A percentile compares a stretch with the other conserved stretches of the same genome.
phyloP scores from a whole-genome alignment of 805 yeast genomes.

The Dipodascus albidus region DNA sequence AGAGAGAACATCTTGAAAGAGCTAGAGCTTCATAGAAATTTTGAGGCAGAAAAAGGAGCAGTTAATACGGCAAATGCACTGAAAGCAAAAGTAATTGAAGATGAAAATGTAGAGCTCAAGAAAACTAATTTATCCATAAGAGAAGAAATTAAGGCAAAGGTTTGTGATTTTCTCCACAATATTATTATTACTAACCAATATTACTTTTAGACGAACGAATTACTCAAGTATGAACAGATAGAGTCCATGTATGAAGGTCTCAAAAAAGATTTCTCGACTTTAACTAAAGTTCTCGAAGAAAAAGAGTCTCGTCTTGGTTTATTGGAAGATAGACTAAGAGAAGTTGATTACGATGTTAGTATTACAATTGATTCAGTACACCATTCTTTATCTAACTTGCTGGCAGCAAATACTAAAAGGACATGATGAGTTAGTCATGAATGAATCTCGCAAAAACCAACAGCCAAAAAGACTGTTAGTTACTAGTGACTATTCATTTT shows the following conservation, averaged over 20 bases:
- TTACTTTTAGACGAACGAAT: background rate
- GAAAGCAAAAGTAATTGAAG: background rate
- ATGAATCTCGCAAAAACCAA: background rate
- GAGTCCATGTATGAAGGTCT: constrained; percentile 1
- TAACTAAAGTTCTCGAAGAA: constrained; percentile 1
- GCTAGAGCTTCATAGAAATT: background rate
- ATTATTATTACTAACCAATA: background rate
- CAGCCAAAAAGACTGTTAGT: background rate
- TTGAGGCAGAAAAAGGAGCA: background rate
- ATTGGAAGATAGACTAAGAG: background rate
- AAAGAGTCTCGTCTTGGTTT: background rate
- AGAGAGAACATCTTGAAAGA: background rate
- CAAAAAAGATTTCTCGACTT: background rate
- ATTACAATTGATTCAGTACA: background rate
- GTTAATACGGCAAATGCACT: background rate
- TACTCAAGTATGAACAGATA: background rate
- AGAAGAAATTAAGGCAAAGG: background rate
- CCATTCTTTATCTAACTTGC: background rate
- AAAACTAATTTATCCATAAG: background rate
- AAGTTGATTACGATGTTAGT: background rate
- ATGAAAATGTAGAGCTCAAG: background rate
- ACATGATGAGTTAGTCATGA: background rate
- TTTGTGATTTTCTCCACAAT: background rate
- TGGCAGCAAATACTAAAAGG: background rate
- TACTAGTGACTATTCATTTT: background rate